Conservation (phyloP, 2,329 filamentous ascomycete species). For the Sarocladium brachiariae region DNA sequence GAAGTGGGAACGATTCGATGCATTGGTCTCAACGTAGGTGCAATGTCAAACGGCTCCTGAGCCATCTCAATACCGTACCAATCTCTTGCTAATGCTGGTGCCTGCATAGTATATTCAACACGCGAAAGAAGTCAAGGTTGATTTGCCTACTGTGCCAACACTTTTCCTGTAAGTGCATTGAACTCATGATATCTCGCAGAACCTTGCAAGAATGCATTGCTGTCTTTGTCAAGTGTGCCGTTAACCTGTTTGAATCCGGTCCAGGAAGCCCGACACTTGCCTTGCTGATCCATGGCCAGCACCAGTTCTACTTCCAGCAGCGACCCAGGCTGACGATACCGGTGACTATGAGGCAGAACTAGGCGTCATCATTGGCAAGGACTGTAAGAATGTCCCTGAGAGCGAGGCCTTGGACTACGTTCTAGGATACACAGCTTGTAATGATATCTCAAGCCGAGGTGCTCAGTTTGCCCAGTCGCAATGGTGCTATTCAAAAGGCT, state of each 20-base stretch:
- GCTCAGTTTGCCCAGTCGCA: conserved; percentile 46
- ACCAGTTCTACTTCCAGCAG: neutral
- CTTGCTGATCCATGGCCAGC: neutral
- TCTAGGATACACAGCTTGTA: conserved; percentile 27
- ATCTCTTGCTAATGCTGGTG: too few species aligned
- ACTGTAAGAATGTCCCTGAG: conserved; percentile 1
- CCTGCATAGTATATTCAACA: conserved; percentile 19
- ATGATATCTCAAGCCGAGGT: conserved; percentile 52
- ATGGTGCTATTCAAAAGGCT: conserved; percentile 53
- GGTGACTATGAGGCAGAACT: conserved; percentile 10
- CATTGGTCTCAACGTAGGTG: conserved; percentile 1
- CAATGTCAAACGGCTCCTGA: too few species aligned
- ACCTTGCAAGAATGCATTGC: too few species aligned
- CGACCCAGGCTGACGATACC: neutral
- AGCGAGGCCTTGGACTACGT: conserved; percentile 11
- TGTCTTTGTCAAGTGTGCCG: too few species aligned
- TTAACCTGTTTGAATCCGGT: neutral
- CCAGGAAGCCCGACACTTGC: neutral
- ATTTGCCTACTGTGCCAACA: conserved; percentile 41
- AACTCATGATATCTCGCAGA: too few species aligned
- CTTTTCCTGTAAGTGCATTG: conserved; percentile 34
- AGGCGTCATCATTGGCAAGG: conserved; percentile 7
- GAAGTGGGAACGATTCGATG: neutral
- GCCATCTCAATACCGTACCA: too few species aligned
- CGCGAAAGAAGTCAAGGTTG: conserved; percentile 39